Percentiles rank a stretch among this genome's conserved stretches.
phyloP scores from a whole-genome alignment of 2,329 filamentous ascomycete genomes.

The Nemania sp. region DNA sequence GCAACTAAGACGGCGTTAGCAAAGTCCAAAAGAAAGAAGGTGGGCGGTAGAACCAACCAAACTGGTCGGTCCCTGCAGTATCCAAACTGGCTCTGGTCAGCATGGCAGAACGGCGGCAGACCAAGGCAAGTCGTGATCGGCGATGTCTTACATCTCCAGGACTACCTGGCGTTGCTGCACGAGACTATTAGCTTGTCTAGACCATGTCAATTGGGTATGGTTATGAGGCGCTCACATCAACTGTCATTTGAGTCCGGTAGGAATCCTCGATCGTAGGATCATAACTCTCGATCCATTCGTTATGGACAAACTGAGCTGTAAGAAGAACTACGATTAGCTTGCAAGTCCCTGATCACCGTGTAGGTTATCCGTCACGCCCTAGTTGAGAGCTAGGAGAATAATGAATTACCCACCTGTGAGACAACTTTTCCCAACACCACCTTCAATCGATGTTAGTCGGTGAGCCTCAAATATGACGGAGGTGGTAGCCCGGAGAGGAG shows the following conservation, averaged over 20 bases:
- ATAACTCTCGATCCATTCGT: slow-evolving; percentile 92
- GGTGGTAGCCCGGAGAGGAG: slow-evolving; percentile 10
- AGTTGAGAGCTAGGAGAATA: slow-evolving; percentile 25
- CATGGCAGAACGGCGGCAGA: slow-evolving; percentile 43
- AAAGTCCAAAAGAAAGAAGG: slow-evolving; percentile 21
- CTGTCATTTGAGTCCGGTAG: slow-evolving; percentile 79
- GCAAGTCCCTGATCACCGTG: slow-evolving; percentile 17
- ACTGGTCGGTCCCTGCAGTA: slow-evolving; percentile 91
- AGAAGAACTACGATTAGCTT: slow-evolving; percentile 42
- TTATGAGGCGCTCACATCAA: slow-evolving; percentile 76
- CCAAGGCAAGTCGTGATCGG: slow-evolving; percentile 30
- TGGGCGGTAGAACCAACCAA: slow-evolving; percentile 72
- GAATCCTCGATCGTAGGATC: slow-evolving; percentile 84
- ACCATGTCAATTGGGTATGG: slow-evolving; percentile 35
- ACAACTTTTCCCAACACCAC: slow-evolving; percentile 93
- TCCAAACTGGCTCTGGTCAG: slow-evolving; percentile 71
- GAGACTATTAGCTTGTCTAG: slow-evolving; percentile 51
- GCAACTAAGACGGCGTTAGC: slow-evolving; percentile 60
- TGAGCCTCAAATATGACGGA: slow-evolving; percentile 8
- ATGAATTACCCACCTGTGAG: slow-evolving; percentile 75
- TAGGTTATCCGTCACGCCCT: slow-evolving; percentile 4
- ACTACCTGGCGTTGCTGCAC: slow-evolving; percentile 85
- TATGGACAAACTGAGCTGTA: slow-evolving; percentile 90
- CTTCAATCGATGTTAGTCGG: slow-evolving; percentile 57
- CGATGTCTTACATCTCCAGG: slow-evolving; percentile 80